Evolutionary conservation across 2,329 filamentous ascomycete genomes (phyloP), one percentile per base, ranked within the genome.

Genomic region (Colletotrichum caudatum): DNA sequence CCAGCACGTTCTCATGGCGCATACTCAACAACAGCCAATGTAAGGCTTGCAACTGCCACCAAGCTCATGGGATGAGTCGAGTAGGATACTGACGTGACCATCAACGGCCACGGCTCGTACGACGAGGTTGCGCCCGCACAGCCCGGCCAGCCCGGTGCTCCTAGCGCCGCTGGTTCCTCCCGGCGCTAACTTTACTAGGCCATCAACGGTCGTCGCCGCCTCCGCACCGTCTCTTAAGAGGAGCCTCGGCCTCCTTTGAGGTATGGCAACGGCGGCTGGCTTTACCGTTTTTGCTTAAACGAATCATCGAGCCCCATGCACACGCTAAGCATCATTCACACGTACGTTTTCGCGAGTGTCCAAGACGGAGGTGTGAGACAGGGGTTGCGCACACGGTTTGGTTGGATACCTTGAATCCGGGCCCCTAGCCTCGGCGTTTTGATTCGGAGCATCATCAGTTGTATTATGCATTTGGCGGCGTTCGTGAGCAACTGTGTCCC

Each of bases 191-290:
- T 56, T 29, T 46, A 26, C 23, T 26, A 63, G 14, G 37, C 64
- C 69, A 53, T 35, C 64, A 33, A 68, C 53, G 26, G 64, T 71
- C 64, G 51, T 51, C 53, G 46, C 39, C 5, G 65, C 64, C 46
- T 58, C 65, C 9, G 77, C 78, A 14, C 61, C 77, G 8, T 76
- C 78, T 9, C 39, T 78, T 64, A 77, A 75, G 75, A 75, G 75
- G 53, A 76, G 77, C 23, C 66, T 80, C 62, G 69, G 74, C 26
- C 65, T 77, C 18, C 66, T 78, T 39, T 76, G 74, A 29, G 76
- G 76, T 51, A 62, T 80, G 29, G 29, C 29, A 29, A 29, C 29
- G 29, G 29, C 29, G 29, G 29, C 29, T 29, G 29, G 29, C 29
- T 29, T 29, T 29, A 29, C 29, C 29, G 29, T 69, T 33, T 48